A percentile compares a stretch with the other conserved stretches of the same genome.
Evolutionary conservation across 176 grass and related monocot species (phyloP).

Genomic region (Canna indica): DNA sequence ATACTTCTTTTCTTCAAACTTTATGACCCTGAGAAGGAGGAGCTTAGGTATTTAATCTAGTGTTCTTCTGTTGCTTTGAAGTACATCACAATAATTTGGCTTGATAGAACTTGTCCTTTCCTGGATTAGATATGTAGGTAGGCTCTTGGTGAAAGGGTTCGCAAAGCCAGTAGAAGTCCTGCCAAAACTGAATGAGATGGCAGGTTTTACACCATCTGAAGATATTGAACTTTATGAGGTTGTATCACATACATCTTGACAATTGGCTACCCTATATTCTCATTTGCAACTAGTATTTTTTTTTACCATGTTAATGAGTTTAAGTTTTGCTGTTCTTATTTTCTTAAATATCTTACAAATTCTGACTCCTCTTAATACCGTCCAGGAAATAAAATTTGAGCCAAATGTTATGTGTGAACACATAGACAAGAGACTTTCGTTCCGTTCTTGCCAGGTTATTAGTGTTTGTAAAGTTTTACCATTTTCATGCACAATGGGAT

Average conservation of each 20-base stretch:
- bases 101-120: too few relatives aligned
- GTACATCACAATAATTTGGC: too few relatives aligned
- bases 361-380: too few relatives aligned
- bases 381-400: conserved; percentile 97
- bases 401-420: conserved; percentile 97
- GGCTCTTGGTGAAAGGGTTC: conserved; percentile 59
- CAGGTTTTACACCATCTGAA: conserved; percentile 58
- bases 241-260: not conserved
- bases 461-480: too few relatives aligned
- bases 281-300: too few relatives aligned
- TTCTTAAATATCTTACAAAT: too few relatives aligned
- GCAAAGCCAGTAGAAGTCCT: conserved; percentile 73
- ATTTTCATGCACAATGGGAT: conserved; percentile 7
- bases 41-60: conserved; percentile 79
- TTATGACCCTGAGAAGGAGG: conserved; percentile 74
- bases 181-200: conserved; percentile 75
- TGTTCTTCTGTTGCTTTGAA: conserved; percentile 10
- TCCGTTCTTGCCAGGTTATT: conserved; percentile 88
- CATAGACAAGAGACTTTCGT: conserved; percentile 61
- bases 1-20: conserved; percentile 93
- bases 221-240: conserved; percentile 90
- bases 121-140: conserved; percentile 81
- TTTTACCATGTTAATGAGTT: too few relatives aligned
- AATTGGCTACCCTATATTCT: too few relatives aligned
- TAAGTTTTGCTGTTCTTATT: too few relatives aligned